Conservation (phyloP, 2,329 filamentous ascomycete genomes). For the Dothideomycetes sp. region DNA sequence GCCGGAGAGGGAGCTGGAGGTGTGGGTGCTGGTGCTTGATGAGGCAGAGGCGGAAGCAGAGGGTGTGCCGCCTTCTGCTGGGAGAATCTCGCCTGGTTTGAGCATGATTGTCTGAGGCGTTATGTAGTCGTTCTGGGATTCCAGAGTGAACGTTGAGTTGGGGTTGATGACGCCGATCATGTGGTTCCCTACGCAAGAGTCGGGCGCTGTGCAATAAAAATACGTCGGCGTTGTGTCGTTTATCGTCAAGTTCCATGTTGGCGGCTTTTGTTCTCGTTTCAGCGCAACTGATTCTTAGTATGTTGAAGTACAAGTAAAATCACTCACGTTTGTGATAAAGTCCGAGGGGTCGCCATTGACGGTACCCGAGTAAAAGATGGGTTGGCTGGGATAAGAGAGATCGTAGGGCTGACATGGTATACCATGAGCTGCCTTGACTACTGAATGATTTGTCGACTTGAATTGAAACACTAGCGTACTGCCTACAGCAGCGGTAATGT, state of each 20-base stretch:
- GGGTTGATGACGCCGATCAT: slow-evolving; percentile 74
- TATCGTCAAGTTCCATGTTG: slow-evolving; percentile 29
- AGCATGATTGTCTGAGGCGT: slow-evolving; percentile 18
- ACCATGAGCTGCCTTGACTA: slow-evolving; percentile 29
- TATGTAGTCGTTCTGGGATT: slow-evolving; percentile 14
- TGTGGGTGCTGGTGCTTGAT: slow-evolving; percentile 9
- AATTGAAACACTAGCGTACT: slow-evolving; percentile 33
- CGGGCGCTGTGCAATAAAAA: slow-evolving; percentile 58
- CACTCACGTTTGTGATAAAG: not conserved
- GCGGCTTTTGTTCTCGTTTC: no score
- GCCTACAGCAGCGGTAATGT: slow-evolving; percentile 25
- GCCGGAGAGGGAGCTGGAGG: slow-evolving; percentile 19
- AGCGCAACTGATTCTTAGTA: not conserved
- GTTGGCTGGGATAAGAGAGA: slow-evolving; percentile 10
- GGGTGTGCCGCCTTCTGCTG: slow-evolving; percentile 22
- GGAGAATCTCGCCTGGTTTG: slow-evolving; percentile 28
- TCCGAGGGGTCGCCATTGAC: slow-evolving; percentile 7
- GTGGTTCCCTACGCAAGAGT: slow-evolving; percentile 51
- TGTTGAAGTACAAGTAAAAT: not conserved
- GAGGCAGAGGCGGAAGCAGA: slow-evolving; percentile 13
- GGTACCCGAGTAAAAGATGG: slow-evolving; percentile 17
- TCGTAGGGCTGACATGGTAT: slow-evolving; percentile 29
- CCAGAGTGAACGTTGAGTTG: slow-evolving; percentile 18
- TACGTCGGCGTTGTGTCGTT: slow-evolving; percentile 56
- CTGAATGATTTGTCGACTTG: slow-evolving; percentile 31